Base-by-base conservation (phyloP, 2,329 filamentous ascomycete species). In the Leptographium radiaticola region DNA sequence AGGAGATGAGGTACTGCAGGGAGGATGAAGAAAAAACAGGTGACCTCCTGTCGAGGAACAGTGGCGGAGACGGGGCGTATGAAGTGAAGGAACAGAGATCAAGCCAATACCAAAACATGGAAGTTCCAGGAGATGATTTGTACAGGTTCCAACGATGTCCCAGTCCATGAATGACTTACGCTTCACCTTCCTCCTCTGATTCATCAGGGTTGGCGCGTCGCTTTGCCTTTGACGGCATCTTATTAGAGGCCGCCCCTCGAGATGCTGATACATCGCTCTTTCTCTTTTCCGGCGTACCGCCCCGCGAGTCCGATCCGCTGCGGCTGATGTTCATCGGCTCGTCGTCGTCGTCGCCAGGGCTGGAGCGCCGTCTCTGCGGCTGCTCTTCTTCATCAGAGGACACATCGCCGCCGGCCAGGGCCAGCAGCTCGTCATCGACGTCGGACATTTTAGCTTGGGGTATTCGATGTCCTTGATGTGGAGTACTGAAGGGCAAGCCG, bases 391-490 rank as follows among this genome's bases (percentile, higher is more conserved):
- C 79, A 63, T 76, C 79, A 55, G 80, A 79, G 52, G 73, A 77
- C 56, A 75, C 76, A 57, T 80, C 85, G 61, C 87, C 89, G 63
- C 89, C 93, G 53, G 90, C 93, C 60, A 97, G 83, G 64, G 88
- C 90, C 59, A 97, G 84, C 60, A 97, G 83, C 73, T 96, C 91
- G 63, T 91, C 89, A 66, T 97, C 91, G 61, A 96, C 79, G 65
- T 91, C 87, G 54, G 87, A 86, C 89, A 95, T 95, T 63, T 59
- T 76, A 57, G 36, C 15, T 20, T 4, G 18, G 39, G 46, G 34
- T 16, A 12, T 52, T 39, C 34, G 18, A n/a, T 31, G 34, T 12
- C 30, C 16, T 48, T 33, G 6, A 13, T n/a, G 7, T 42, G 10
- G 11, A 12, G 30, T 48, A 31, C 43, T 25, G 12, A 16, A 7